Percentiles rank a stretch among this genome's conserved stretches.
Conservation (phyloP, 1,284 basidiomycete genomes). For the Ceratobasidium sp. region DNA sequence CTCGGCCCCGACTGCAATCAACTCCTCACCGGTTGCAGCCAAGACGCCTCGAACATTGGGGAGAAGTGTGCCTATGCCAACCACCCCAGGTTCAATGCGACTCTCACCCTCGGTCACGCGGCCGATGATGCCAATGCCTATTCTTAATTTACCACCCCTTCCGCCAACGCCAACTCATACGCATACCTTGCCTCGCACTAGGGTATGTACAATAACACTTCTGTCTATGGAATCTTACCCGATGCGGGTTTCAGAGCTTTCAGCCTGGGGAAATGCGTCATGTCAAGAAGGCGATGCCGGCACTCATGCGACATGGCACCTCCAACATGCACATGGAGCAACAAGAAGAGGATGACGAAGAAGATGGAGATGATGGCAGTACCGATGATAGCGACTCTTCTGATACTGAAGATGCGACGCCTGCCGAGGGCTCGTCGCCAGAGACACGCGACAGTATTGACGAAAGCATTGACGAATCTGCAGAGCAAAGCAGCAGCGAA, state of each 20-base stretch:
- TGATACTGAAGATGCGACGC: neutral
- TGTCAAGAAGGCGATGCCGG: conserved; percentile 34
- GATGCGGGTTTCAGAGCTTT: conserved; percentile 10
- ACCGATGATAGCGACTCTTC: neutral
- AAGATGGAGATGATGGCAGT: conserved; percentile 14
- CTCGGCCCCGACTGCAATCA: neutral
- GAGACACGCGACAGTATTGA: conserved; percentile 20
- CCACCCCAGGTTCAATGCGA: conserved; percentile 13
- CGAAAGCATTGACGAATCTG: conserved; percentile 17
- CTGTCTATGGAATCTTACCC: neutral
- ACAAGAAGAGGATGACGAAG: conserved; percentile 14
- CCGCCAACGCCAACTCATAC: conserved; percentile 2
- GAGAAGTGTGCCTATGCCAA: neutral
- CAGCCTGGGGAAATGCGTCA: conserved; percentile 34
- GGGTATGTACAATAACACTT: neutral
- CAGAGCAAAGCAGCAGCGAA: conserved; percentile 5
- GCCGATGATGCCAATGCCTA: conserved; percentile 30
- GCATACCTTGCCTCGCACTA: conserved; percentile 25
- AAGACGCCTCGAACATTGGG: conserved; percentile 4
- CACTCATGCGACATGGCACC: conserved; percentile 23
- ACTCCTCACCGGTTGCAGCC: neutral
- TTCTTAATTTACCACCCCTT: conserved; percentile 26
- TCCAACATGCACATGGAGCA: conserved; percentile 4
- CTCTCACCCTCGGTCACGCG: conserved; percentile 19
- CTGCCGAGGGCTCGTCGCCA: conserved; percentile 8